Evolutionary conservation across 805 yeast genomes (phyloP).

Genomic region (Yueomyces sinensis): DNA sequence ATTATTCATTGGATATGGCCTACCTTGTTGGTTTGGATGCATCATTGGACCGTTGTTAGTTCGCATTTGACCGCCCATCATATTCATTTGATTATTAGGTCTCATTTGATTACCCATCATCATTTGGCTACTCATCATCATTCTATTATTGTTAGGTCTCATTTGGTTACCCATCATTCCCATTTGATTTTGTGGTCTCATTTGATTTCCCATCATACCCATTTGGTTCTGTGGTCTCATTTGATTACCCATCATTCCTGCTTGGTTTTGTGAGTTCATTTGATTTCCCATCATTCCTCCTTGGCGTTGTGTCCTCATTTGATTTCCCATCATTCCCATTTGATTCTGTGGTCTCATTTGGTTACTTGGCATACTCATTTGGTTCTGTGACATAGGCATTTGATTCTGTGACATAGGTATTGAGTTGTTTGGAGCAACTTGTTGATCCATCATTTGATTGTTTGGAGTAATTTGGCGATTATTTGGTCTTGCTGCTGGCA

Average conservation of each 20-base stretch:
- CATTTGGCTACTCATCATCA: too few relatives aligned
- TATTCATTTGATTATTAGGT: too few relatives aligned
- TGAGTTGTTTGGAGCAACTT: background rate
- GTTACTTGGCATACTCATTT: background rate
- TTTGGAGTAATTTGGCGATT: background rate
- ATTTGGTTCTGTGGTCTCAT: conserved; percentile 2
- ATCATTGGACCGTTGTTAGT: too few relatives aligned
- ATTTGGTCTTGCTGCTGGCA: too few relatives aligned
- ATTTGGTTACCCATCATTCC: too few relatives aligned
- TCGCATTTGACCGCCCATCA: too few relatives aligned
- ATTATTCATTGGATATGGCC: background rate
- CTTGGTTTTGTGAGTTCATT: conserved; percentile 1
- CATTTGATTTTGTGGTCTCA: too few relatives aligned
- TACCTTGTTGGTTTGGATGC: too few relatives aligned
- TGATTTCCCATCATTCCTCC: too few relatives aligned
- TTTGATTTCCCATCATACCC: conserved; percentile 1
- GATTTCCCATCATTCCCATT: too few relatives aligned
- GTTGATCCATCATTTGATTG: background rate
- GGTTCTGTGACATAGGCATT: background rate
- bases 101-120: too few relatives aligned
- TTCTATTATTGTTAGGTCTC: too few relatives aligned
- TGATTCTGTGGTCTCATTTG: background rate
- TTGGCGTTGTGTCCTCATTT: background rate
- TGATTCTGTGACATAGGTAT: background rate
- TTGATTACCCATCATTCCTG: conserved; percentile 1